Evolutionary conservation across 1,139 yeast genomes (phyloP).

Genomic region (Scheffersomyces titani): DNA sequence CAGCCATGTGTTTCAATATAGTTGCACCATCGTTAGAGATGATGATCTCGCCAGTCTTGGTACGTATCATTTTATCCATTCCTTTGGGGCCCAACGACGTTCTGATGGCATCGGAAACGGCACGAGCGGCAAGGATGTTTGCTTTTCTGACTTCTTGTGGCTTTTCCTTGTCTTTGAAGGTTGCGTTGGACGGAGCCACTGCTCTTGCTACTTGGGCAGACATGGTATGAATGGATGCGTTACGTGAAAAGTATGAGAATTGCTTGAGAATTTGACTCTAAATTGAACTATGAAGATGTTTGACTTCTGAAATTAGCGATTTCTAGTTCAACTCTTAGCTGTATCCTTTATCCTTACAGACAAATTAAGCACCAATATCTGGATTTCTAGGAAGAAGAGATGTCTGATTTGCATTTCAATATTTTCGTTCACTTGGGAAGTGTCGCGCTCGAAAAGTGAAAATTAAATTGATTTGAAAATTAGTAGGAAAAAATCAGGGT

Average conservation of each 20-base stretch:
- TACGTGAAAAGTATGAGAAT: not conserved
- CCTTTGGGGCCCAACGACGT: slow-evolving; percentile 98
- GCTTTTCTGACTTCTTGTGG: slow-evolving; percentile 96
- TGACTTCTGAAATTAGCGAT: not conserved
- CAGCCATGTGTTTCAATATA: slow-evolving; percentile 95
- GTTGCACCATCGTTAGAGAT: slow-evolving; percentile 99
- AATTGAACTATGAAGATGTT: not conserved
- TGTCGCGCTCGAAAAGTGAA: not conserved
- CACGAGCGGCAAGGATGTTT: slow-evolving; percentile 93
- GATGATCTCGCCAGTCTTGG: slow-evolving; percentile 87
- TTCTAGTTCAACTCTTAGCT: not conserved
- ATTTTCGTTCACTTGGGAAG: not conserved
- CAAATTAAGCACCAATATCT: not conserved
- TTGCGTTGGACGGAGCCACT: slow-evolving; percentile 72
- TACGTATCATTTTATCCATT: slow-evolving; percentile 98
- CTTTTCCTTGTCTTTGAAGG: slow-evolving; percentile 92
- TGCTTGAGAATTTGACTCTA: not conserved
- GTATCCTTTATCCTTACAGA: not conserved
- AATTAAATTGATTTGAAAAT: not conserved
- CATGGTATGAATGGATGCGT: not conserved
- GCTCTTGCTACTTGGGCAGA: slow-evolving; percentile 16
- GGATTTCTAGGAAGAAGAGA: not conserved
- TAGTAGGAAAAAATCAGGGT: not conserved
- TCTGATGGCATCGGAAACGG: slow-evolving; percentile 97
- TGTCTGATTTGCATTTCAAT: not conserved